A percentile compares a stretch with the other conserved stretches of the same genome.
These are phyloP conservation scores for Brassica hybrid DNA, from an alignment of 441 rosid species.

Conservation along the genomic window DNA sequence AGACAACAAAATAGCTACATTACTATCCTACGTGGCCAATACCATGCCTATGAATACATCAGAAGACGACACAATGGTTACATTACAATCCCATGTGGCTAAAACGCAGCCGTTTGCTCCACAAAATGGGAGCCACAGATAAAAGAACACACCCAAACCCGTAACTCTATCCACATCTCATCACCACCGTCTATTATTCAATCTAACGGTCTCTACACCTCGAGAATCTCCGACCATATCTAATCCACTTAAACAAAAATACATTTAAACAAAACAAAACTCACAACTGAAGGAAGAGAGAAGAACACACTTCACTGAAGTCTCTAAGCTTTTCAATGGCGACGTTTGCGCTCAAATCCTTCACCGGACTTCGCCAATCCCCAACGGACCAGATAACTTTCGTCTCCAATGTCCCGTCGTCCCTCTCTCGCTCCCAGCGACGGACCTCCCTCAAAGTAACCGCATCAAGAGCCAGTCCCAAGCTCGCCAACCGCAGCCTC, in stretches of 20 bases:
- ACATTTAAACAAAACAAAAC: slow-evolving; percentile 9
- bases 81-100: slow-evolving; percentile 38
- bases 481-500: slow-evolving; percentile 68
- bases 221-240: slow-evolving; percentile 61
- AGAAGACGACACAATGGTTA: slow-evolving; percentile 10
- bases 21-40: slow-evolving; percentile 38
- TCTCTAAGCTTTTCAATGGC: too few relatives aligned
- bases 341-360: slow-evolving; percentile 70
- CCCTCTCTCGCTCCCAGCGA: slow-evolving; percentile 28
- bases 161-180: slow-evolving; percentile 58
- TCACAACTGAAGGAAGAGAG: not conserved
- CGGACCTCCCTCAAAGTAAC: slow-evolving; percentile 45
- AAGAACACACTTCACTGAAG: slow-evolving; percentile 22
- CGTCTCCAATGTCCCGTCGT: slow-evolving; percentile 31
- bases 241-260: slow-evolving; percentile 42
- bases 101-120: slow-evolving; percentile 29
- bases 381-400: slow-evolving; percentile 46
- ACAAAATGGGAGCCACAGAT: slow-evolving; percentile 31
- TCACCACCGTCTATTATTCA: slow-evolving; percentile 46
- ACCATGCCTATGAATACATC: slow-evolving; percentile 25
- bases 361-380: slow-evolving; percentile 73
- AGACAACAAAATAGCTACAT: slow-evolving; percentile 9
- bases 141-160: slow-evolving; percentile 17
- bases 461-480: slow-evolving; percentile 64
- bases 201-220: slow-evolving; percentile 51